Evolutionary conservation across 164 flowering plant species (phyloP).

Genomic region (Magnolia kwangsiensis): DNA sequence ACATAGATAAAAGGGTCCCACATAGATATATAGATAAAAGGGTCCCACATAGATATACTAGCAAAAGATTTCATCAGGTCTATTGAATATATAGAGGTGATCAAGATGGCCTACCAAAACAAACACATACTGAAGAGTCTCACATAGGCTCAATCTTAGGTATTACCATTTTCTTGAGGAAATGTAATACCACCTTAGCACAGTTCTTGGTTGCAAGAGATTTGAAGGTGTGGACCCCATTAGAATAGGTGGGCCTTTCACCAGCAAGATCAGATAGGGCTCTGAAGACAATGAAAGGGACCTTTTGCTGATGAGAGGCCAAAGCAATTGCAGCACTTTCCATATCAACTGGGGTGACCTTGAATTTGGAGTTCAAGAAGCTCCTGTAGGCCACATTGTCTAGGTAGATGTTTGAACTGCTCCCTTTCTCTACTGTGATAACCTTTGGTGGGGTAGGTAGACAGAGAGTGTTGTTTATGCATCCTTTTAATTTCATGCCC

Average conservation of each 20-base stretch:
- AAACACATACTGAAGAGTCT: too few species aligned
- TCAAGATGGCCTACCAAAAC: not conserved
- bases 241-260: constrained; percentile 29
- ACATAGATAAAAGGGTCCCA: too few species aligned
- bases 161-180: constrained; percentile 12
- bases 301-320: constrained; percentile 25
- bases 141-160: not conserved
- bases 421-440: constrained; percentile 26
- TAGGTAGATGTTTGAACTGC: constrained; percentile 26
- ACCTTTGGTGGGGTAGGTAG: constrained; percentile 27
- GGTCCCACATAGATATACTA: too few species aligned
- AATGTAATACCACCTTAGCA: constrained; percentile 22
- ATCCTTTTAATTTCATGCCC: constrained; percentile 41
- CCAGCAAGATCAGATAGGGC: constrained; percentile 41
- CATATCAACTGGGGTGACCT: constrained; percentile 36
- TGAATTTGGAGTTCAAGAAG: constrained; percentile 28
- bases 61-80: not conserved
- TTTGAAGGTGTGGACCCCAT: constrained; percentile 29
- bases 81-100: not conserved
- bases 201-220: constrained; percentile 33
- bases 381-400: constrained; percentile 37
- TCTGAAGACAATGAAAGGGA: constrained; percentile 34
- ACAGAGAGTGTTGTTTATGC: constrained; percentile 43
- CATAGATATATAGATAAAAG: too few species aligned
- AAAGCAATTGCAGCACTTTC: constrained; percentile 41